Conservation (phyloP, 2,329 filamentous ascomycete genomes). For the Hypoxylon sp. region DNA sequence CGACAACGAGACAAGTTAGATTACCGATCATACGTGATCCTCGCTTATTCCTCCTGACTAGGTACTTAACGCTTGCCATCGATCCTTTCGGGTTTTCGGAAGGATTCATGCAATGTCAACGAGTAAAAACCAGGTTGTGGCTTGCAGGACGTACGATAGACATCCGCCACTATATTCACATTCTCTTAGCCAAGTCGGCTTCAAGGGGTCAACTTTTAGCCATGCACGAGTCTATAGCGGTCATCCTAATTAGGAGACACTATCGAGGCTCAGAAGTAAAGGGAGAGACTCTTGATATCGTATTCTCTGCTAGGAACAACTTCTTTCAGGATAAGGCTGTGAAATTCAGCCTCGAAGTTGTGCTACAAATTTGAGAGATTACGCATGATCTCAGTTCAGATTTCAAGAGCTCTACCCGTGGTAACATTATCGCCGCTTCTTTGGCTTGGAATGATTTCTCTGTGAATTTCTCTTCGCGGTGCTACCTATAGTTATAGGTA, state of each 20-base stretch:
- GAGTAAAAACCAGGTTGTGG: neutral
- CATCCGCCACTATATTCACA: neutral
- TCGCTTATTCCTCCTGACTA: neutral
- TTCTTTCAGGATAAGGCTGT: too few species aligned
- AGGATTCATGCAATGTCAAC: neutral
- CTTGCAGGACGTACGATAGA: neutral
- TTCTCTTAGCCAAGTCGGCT: neutral
- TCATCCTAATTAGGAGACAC: neutral
- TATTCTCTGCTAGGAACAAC: neutral
- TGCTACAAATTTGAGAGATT: too few species aligned
- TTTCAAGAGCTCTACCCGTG: neutral
- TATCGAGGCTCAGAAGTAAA: neutral
- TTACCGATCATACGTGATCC: neutral
- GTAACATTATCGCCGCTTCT: neutral
- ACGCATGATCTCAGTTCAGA: neutral
- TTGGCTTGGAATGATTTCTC: neutral
- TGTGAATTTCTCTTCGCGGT: neutral
- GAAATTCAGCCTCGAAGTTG: too few species aligned
- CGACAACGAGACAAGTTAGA: constrained; percentile 1
- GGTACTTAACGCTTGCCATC: neutral
- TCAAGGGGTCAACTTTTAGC: neutral
- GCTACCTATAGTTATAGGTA: too few species aligned
- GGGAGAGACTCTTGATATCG: neutral
- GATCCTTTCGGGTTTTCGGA: neutral
- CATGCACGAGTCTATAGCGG: neutral